Base-by-base conservation (phyloP, 2,329 filamentous ascomycete species). In the Helotiales sp. region DNA sequence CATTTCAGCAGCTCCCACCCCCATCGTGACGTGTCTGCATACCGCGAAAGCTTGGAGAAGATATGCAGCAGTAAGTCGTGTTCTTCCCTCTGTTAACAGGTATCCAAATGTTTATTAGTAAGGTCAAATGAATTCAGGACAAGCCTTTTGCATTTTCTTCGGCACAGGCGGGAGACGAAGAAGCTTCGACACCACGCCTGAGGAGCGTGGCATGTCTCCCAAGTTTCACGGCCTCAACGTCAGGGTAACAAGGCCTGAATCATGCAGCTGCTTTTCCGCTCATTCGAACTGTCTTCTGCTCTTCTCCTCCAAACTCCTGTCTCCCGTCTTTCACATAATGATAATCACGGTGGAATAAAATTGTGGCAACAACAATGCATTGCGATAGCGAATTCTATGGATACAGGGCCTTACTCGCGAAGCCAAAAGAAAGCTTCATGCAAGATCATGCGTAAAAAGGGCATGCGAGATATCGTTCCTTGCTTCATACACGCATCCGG, bases 401-500 rank as follows among this genome's bases (percentile, higher is more conserved):
- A 52, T 61, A 61, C 59, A 61, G n/a, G 45, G 17, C 30, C 28
- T 52, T 50, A 28, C 59, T 22, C 13, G 30, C 28, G 26, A 61
- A 52, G 59, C 59, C 45, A 61, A 52, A 37, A 30, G 26, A n/a
- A n/a, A 61, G 59, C 28, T 61, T 61, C 59, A 50, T 32, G 59
- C 59, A 61, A 61, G 59, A 50, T 61, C 59, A 32, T 24, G 59
- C 20, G 59, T 54, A 50, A 32, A 55, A 54, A 45, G 49, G n/a
- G 60, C 61, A 63, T 54, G 61, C 50, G 26, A 40, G 20, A 43
- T 55, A 24, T 43, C 47, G 30, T 50, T 55, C 55, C 43, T 60
- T 59, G 28, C 55, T 64, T 65, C 63, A 61, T 65, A 61, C 63
- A 65, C 55, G 50, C 47, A 50, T 54, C 60, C n/a, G 20, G 20